A percentile compares a stretch with the other conserved stretches of the same genome.
Conservation (phyloP, 768 basidiomycete species). For the Phallus indusiatus region DNA sequence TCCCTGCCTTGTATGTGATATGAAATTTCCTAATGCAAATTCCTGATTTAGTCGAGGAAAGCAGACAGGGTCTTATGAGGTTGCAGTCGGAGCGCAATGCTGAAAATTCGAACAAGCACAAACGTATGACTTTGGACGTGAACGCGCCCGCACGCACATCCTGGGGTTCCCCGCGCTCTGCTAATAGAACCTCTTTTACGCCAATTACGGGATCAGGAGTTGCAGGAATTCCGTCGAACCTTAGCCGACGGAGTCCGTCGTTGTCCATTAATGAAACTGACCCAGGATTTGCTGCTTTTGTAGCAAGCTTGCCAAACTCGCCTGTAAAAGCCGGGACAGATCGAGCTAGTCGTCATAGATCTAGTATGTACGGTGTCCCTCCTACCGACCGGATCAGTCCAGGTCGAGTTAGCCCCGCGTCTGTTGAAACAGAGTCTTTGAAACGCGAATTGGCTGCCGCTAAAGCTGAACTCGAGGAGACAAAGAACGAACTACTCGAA, state of each 20-base stretch:
- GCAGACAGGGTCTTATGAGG: constrained; percentile 77
- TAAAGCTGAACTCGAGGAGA: constrained; percentile 52
- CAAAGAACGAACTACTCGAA: constrained; percentile 62
- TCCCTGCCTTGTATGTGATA: constrained; percentile 6
- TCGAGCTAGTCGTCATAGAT: background rate
- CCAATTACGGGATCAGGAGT: constrained; percentile 53
- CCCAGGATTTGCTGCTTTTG: constrained; percentile 7
- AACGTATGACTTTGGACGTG: constrained; percentile 42
- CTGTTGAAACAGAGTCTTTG: constrained; percentile 44
- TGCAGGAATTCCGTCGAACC: constrained; percentile 1
- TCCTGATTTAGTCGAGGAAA: constrained; percentile 16
- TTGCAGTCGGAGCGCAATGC: constrained; percentile 64
- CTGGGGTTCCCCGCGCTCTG: constrained; percentile 35
- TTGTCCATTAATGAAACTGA: constrained; percentile 1
- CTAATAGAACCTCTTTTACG: constrained; percentile 67
- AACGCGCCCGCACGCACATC: constrained; percentile 33
- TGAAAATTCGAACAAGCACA: constrained; percentile 29
- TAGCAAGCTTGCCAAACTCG: constrained; percentile 2
- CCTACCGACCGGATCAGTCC: background rate
- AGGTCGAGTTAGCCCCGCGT: constrained; percentile 11
- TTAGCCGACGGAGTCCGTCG: constrained; percentile 55
- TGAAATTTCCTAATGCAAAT: constrained; percentile 7
- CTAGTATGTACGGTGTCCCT: background rate
- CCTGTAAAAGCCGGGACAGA: background rate
- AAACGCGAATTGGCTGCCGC: constrained; percentile 49